phyloP scores from a whole-genome alignment of 1,284 basidiomycete genomes.

The Ustilago tritici region DNA sequence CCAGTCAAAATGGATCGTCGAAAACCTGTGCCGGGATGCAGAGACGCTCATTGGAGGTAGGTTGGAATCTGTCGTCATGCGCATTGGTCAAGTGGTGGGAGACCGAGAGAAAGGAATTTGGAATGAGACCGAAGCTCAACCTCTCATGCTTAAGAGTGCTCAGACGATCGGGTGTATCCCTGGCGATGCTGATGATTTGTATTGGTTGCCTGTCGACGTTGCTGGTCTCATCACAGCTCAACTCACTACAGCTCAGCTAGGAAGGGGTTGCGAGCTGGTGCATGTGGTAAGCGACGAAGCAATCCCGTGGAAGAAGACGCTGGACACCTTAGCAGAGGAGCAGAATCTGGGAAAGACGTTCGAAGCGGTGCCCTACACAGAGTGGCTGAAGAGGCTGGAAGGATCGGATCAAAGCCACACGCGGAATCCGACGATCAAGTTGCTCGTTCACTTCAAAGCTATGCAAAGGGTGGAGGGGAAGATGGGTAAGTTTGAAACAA shows the following conservation, averaged over 20 bases:
- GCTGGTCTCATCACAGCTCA: constrained; percentile 74
- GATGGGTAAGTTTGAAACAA: constrained; percentile 26
- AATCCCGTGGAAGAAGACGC: constrained; percentile 74
- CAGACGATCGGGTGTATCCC: constrained; percentile 73
- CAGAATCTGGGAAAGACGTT: constrained; percentile 78
- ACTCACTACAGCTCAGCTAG: constrained; percentile 69
- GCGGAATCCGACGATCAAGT: constrained; percentile 74
- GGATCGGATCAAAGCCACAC: constrained; percentile 71
- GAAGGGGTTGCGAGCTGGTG: constrained; percentile 18
- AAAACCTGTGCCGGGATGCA: constrained; percentile 74
- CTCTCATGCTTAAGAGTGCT: constrained; percentile 71
- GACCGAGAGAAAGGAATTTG: constrained; percentile 74
- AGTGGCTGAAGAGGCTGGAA: constrained; percentile 73
- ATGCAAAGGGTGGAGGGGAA: constrained; percentile 61
- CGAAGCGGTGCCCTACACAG: constrained; percentile 78
- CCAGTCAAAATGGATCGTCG: constrained; percentile 75
- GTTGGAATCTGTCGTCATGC: constrained; percentile 39
- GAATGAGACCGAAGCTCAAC: constrained; percentile 75
- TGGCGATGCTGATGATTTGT: constrained; percentile 71
- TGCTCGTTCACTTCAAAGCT: constrained; percentile 71
- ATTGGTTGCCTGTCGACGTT: constrained; percentile 76
- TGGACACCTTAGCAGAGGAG: constrained; percentile 73
- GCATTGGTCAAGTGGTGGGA: constrained; percentile 74
- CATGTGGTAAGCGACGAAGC: constrained; percentile 37
- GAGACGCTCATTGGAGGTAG: constrained; percentile 54